Conservation (phyloP, 2,329 filamentous ascomycete genomes). For the Penicillium verrucosum region DNA sequence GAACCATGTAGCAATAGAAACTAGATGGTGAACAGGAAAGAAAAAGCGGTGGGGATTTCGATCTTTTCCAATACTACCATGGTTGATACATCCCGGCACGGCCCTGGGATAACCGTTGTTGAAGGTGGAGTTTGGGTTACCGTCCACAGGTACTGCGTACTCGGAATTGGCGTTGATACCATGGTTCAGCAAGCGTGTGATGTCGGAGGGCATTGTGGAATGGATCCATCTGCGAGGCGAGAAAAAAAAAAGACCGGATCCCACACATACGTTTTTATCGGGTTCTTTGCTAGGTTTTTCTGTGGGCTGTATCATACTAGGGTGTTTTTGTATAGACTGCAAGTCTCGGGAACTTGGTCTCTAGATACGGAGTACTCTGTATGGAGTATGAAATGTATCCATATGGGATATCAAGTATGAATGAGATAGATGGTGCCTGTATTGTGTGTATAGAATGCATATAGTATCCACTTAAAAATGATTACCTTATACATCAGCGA, state of each 20-base stretch:
- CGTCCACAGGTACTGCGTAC: background rate
- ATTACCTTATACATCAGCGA: background rate
- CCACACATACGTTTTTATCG: background rate
- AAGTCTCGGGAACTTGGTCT: constrained; percentile 5
- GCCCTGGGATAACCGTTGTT: constrained; percentile 24
- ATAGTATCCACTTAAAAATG: background rate
- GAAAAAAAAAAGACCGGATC: constrained; percentile 4
- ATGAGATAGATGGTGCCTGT: background rate
- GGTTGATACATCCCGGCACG: constrained; percentile 21
- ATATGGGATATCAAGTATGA: background rate
- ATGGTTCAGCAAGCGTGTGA: constrained; percentile 14
- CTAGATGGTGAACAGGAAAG: background rate
- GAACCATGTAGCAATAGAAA: background rate
- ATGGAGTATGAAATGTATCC: constrained; percentile 1
- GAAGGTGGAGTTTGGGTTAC: constrained; percentile 18
- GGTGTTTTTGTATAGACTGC: constrained; percentile 6
- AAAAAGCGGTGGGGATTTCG: constrained; percentile 6
- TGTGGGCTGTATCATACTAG: constrained; percentile 4
- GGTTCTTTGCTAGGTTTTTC: background rate
- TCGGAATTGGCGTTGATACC: constrained; percentile 8
- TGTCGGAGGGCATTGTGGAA: constrained; percentile 10
- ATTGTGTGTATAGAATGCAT: background rate
- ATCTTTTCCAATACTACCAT: constrained; percentile 11
- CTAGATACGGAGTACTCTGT: background rate
- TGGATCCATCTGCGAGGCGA: constrained; percentile 4